Evolutionary conservation across 1,139 yeast genomes (phyloP).

Genomic region (Martiniozyma asiatica): DNA sequence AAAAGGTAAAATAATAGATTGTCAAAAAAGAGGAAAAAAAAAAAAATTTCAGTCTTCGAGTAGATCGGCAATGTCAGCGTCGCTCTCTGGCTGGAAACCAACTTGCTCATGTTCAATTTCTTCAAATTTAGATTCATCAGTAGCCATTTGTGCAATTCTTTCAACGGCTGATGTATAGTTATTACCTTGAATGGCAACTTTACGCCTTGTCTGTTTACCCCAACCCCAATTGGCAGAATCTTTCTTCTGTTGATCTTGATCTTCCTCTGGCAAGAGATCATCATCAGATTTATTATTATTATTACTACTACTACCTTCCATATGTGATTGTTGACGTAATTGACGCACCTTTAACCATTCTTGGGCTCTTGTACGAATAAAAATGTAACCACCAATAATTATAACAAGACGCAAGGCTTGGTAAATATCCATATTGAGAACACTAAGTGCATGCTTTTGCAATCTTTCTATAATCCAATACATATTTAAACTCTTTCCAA

Average conservation of each 20-base stretch:
- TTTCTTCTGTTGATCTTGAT: conserved; percentile 9
- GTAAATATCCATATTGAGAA: conserved; percentile 25
- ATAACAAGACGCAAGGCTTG: conserved; percentile 29
- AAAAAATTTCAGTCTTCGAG: conserved; percentile 35
- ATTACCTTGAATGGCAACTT: conserved; percentile 42
- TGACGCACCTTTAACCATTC: conserved; percentile 38
- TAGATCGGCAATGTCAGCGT: conserved; percentile 54
- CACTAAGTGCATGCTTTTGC: no score
- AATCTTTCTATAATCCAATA: no score
- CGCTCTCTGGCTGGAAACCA: conserved; percentile 38
- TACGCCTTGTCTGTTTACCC: conserved; percentile 63
- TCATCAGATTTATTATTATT: conserved; percentile 30
- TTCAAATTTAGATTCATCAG: no score
- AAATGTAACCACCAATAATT: conserved; percentile 33
- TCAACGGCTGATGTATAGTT: conserved; percentile 35
- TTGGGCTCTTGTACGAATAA: conserved; percentile 30
- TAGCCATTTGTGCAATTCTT: no score
- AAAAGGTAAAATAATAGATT: neutral
- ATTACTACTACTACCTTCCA: conserved; percentile 33
- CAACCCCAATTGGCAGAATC: conserved; percentile 42
- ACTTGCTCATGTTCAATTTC: conserved; percentile 22
- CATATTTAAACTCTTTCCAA: no score
- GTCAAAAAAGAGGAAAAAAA: neutral
- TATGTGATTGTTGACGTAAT: conserved; percentile 35
- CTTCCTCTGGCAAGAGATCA: conserved; percentile 10